A percentile compares a stretch with the other conserved stretches of the same genome.
Evolutionary conservation across 495 filamentous ascomycete genomes (phyloP).

Genomic region (Annulohypoxylon nitens): DNA sequence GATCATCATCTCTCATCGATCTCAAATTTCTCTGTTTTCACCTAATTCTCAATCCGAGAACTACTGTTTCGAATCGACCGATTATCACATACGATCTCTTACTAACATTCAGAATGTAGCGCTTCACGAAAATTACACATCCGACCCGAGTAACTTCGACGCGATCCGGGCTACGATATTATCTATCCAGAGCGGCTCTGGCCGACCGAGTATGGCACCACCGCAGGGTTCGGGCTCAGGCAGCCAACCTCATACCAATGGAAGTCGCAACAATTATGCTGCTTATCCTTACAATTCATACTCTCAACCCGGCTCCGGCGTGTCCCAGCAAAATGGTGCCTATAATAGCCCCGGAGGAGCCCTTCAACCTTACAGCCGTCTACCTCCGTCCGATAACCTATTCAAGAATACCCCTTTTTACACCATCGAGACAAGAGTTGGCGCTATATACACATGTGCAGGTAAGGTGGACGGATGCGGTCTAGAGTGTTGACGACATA

Average conservation of each 20-base stretch:
- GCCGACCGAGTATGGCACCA: conserved; percentile 37
- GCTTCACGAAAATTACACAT: conserved; percentile 38
- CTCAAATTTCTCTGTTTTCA: not conserved
- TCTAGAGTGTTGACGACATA: conserved; percentile 19
- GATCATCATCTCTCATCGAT: conserved; percentile 6
- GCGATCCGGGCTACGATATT: conserved; percentile 42
- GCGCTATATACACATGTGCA: conserved; percentile 73
- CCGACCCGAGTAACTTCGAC: conserved; percentile 32
- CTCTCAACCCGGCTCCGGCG: conserved; percentile 14
- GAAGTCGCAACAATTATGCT: conserved; percentile 28
- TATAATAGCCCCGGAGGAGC: conserved; percentile 19
- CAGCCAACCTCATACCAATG: conserved; percentile 32
- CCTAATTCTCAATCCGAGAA: not conserved
- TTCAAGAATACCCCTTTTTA: conserved; percentile 89
- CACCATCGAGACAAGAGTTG: conserved; percentile 70
- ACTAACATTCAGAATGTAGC: conserved; percentile 27
- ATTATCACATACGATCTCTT: not conserved
- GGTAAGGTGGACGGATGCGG: conserved; percentile 62
- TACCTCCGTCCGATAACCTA: conserved; percentile 53
- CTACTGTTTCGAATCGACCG: too few species aligned
- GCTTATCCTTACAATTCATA: conserved; percentile 40
- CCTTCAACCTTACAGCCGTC: conserved; percentile 4
- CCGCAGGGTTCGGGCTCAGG: conserved; percentile 27
- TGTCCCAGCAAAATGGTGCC: conserved; percentile 15
- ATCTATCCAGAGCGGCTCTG: conserved; percentile 17